Base-by-base conservation (phyloP, 805 yeast species). In the Cyberlindnera galapagoensis region DNA sequence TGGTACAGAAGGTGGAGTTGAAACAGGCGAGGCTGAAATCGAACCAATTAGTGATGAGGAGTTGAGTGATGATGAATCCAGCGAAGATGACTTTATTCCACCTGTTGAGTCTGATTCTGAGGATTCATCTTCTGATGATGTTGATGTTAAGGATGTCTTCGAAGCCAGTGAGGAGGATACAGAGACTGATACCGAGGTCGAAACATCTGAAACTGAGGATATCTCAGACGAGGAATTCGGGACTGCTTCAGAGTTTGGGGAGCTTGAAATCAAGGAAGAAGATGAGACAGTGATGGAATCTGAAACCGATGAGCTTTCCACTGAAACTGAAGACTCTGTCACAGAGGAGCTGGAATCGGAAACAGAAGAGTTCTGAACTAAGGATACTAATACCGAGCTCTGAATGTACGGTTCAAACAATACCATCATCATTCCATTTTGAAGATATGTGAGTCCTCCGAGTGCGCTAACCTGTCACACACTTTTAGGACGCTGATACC, bases 1-100 rank as follows among this genome's bases (percentile, higher is more conserved):
- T 19, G 34, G 28, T 15, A 42, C 20, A 11, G 42, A 39, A 30
- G 47, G 35, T 6, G 40, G 45, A 7, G 34, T 39, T 9, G 35
- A 39, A 21, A 46, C 49, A 4, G 42, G 36, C 24, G 30, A 32
- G 9, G 34, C 32, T 21, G 41, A 35, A 21, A 20, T 38, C 18
- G 44, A 38, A 10, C 12, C 20, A 4, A 24, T 35, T 11, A 28
- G 29, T 3, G 49, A 43, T 7, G 47, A 41, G 19, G 41, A 36
- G 6, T 11, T 38, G 8, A 30, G 36, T 13, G 44, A 38, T 18
- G 26, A 9, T 10, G 47, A 37, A 21, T 14, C 32, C 13, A 34
- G 31, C 23, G 40, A 32, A 7, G 41, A 33, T 6, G 44, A 38
- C 24, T 34, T 24, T 21, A 28, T 25, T 7, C 25, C 30, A 3